These are phyloP conservation scores for Xanthoconium separans DNA, from an alignment of 1,284 basidiomycete genomes.

Conservation along the genomic window DNA sequence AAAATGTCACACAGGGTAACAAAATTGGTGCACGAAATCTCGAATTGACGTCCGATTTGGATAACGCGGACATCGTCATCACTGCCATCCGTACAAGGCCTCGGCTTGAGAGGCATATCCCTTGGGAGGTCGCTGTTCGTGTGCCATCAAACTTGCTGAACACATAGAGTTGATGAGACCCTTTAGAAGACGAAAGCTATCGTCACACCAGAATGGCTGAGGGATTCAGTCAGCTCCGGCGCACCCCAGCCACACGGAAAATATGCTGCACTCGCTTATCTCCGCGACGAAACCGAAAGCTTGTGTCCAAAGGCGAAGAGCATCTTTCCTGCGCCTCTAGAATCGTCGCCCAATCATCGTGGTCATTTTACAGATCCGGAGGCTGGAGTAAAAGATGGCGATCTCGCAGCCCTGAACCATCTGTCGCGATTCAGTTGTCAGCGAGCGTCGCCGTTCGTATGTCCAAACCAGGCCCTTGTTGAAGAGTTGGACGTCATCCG, in stretches of 20 bases:
- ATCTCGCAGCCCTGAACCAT: slow-evolving; percentile 32
- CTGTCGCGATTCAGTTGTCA: slow-evolving; percentile 55
- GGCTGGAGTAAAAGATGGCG: slow-evolving; percentile 6
- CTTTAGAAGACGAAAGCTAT: slow-evolving; percentile 59
- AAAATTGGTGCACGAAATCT: slow-evolving; percentile 23
- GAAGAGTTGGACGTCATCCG: slow-evolving; percentile 59
- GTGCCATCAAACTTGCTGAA: not conserved
- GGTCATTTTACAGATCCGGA: slow-evolving; percentile 14
- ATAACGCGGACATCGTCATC: slow-evolving; percentile 64
- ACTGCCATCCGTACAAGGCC: slow-evolving; percentile 63
- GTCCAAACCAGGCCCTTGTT: slow-evolving; percentile 61
- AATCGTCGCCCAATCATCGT: slow-evolving; percentile 3
- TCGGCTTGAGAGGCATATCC: slow-evolving; percentile 66
- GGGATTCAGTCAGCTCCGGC: slow-evolving; percentile 47
- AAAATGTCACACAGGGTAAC: not conserved
- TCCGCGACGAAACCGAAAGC: slow-evolving; percentile 44
- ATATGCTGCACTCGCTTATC: slow-evolving; percentile 53
- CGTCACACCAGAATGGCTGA: slow-evolving; percentile 69
- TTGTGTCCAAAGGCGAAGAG: slow-evolving; percentile 39
- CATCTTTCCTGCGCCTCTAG: not conserved
- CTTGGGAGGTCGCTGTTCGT: slow-evolving; percentile 63
- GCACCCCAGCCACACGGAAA: slow-evolving; percentile 47
- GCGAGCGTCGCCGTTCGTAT: slow-evolving; percentile 61
- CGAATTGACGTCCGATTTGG: slow-evolving; percentile 38
- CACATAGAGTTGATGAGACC: slow-evolving; percentile 2